Base-by-base conservation (phyloP, 352 stramenopile genomes). In the Elongisporangium senticosum region DNA sequence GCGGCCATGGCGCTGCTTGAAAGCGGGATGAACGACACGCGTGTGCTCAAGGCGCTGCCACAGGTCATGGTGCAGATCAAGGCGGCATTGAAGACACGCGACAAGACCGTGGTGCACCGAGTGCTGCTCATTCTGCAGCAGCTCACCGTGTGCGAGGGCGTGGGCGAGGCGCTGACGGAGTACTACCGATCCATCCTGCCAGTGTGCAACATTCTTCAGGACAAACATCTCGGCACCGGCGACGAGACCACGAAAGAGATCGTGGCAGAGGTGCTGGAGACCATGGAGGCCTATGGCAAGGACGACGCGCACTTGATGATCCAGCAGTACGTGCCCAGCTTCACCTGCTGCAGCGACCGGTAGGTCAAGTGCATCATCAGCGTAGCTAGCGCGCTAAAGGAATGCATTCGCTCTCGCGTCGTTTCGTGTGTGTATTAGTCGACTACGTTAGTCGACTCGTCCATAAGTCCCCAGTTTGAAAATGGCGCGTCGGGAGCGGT, bases 161-260 rank as follows among this genome's bases (percentile, higher is more conserved):
- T 90, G n/a, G 81, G 83, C 20, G 69, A 79, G 13, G 77, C 77
- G 0, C 62, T 93, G 4, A 51, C 65, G 1, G 79, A 89, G 59
- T 82, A 91, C 61, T 91, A 93, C 58, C 72, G 81, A 15, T 74
- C 79, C 11, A 62, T 93, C 37, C 69, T 93, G 40, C 83, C 83
- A n/a, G 64, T 91, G 49, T 93, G 81, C 65, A 93, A 90, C 65
- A 84, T 93, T 23, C 54, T 91, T 15, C 83, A 90, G 61, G 83
- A 90, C 74, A 84, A 84, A 52, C 81, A 88, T 55, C 56, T 91
- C 33, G 81, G 79, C 55, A 90, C 77, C 1, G 81, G 79, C 49
- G 79, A 93, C 59, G 71, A 74, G 14, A 60, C 49, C 28, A 93
- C 81, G 0, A 79, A 70, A 58, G 70, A 69, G 26, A 65, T 93